Base-by-base conservation (phyloP, 768 basidiomycete genomes). In the Clitopilus hobsonii region DNA sequence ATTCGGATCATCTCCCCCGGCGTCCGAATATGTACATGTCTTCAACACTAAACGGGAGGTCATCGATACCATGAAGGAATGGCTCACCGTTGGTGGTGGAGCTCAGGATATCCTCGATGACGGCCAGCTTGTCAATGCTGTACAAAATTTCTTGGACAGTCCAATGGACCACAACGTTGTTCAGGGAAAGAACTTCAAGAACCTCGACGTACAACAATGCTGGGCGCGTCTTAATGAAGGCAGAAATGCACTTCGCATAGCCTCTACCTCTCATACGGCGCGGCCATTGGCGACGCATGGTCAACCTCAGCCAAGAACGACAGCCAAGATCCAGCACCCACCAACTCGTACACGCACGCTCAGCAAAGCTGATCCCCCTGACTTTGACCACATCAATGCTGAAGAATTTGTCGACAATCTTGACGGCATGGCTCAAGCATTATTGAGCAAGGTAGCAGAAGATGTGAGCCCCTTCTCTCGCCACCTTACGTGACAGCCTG, bases 41-140 rank as follows among this genome's bases (percentile, higher is more conserved):
- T 74, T 81, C 20, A 75, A 71, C 11, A 73, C 74, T 38, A 80
- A 86, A n/a, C 76, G 74, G 13, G 84, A 87, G 56, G 82, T 91
- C 2, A 66, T 90, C 26, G 81, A 81, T 6, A 77, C 82, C 1
- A 71, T 91, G 26, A 80, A 78, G 56, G 83, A 89, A 58, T 94
- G 91, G 91, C 63, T 93, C 38, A 78, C 72, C 0, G 67, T 73
- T 14, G 91, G 91, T 3, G 86, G 86, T 6, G 91, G 91, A 27
- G 82, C 88, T 6, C 87, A 91, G 62, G 91, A 94, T 60, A 75
- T 84, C 36, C 72, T 94, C 25, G 91, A 93, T 59, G 88, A 92
- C 49, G 61, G 65, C 1, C 81, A 84, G 56, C 76, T 94, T 29
- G 84, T 78, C 65, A 72, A 71, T n/a, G 75, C 80, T 18, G 65